These are phyloP conservation scores for Glaciozyma martinii DNA, from an alignment of 768 basidiomycete genomes.

Conservation along the genomic window DNA sequence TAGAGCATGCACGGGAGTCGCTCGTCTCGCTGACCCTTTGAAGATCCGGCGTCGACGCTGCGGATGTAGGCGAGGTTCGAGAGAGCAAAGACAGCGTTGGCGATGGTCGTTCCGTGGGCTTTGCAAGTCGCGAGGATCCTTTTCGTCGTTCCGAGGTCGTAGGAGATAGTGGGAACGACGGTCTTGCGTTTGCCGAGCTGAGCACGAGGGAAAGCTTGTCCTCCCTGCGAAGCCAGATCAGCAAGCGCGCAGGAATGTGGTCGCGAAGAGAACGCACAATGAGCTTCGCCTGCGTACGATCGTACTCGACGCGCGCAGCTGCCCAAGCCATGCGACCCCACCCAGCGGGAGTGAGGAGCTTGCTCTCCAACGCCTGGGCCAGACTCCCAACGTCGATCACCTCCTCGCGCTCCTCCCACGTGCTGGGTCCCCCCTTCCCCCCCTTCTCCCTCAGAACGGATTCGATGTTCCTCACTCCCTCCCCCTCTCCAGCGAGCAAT, in stretches of 20 bases:
- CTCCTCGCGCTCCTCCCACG: conserved; percentile 1
- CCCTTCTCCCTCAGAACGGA: neutral
- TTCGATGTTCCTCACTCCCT: conserved; percentile 18
- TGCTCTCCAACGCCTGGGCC: conserved; percentile 50
- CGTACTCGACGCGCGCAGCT: conserved; percentile 53
- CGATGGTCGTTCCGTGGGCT: conserved; percentile 60
- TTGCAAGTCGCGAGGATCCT: conserved; percentile 63
- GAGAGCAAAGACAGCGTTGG: conserved; percentile 63
- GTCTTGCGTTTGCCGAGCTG: conserved; percentile 44
- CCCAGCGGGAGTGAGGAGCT: conserved; percentile 41
- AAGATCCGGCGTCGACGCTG: conserved; percentile 42
- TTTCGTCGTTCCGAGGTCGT: conserved; percentile 52
- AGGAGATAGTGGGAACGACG: conserved; percentile 59
- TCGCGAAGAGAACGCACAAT: conserved; percentile 44
- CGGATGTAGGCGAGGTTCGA: conserved; percentile 67
- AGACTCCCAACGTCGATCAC: conserved; percentile 22
- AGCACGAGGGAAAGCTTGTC: conserved; percentile 58
- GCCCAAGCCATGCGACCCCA: conserved; percentile 44
- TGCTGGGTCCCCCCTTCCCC: conserved; percentile 11
- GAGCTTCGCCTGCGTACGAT: conserved; percentile 49
- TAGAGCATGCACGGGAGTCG: conserved; percentile 60
- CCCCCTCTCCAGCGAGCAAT: conserved; percentile 45
- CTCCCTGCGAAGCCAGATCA: conserved; percentile 46
- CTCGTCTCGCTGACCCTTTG: neutral
- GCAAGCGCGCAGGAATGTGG: neutral